Evolutionary conservation across 352 stramenopile species (phyloP).

Genomic region (Globisporangium echinulatum): DNA sequence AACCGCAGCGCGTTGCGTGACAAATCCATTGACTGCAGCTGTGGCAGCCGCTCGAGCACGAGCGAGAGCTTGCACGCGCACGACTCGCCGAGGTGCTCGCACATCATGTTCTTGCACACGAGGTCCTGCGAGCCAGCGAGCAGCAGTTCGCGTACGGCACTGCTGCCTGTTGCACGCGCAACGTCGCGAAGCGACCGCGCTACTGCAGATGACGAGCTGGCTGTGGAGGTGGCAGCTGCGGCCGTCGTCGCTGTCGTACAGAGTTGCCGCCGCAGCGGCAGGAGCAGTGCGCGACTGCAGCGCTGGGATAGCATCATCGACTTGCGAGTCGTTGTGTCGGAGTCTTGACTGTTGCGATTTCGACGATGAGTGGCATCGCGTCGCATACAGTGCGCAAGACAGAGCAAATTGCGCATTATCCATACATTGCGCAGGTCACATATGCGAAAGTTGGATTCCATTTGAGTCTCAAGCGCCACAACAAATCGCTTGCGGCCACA

Average conservation of each 20-base stretch:
- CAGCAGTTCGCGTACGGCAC: slow-evolving; percentile 48
- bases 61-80: slow-evolving; percentile 83
- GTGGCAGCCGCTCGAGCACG: slow-evolving; percentile 64
- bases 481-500: background rate
- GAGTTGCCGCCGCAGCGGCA: background rate
- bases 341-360: no score
- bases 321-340: no score
- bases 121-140: slow-evolving; percentile 79
- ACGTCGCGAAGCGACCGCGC: slow-evolving; percentile 55
- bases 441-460: no score
- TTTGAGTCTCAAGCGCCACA: background rate
- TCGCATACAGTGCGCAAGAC: no score
- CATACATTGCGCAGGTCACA: no score
- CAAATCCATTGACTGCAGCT: slow-evolving; percentile 64
- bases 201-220: background rate
- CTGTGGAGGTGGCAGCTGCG: background rate
- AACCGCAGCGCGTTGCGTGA: slow-evolving; percentile 66
- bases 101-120: slow-evolving; percentile 91
- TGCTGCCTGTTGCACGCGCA: slow-evolving; percentile 30
- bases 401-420: no score
- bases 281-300: background rate
- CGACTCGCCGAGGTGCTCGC: slow-evolving; percentile 80
- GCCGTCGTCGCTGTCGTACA: background rate
- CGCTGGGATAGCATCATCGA: no score
- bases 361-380: no score